Evolutionary conservation across 306 rosid species (phyloP).

Genomic region (Hippophae gyantsensis): DNA sequence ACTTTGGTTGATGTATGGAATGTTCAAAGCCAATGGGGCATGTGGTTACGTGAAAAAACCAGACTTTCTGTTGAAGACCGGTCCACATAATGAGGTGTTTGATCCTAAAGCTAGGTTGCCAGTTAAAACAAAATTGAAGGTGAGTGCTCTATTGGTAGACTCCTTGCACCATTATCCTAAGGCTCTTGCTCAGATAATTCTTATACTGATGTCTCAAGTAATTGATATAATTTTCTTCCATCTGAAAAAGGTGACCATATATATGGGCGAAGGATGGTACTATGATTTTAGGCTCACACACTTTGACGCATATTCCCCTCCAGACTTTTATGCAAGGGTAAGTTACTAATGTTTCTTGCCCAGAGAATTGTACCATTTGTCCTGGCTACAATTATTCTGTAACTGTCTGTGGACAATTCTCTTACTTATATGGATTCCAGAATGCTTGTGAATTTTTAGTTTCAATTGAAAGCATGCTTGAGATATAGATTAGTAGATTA

Average conservation of each 20-base stretch:
- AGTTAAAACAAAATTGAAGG: slow-evolving; percentile 71
- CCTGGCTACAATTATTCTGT: background rate
- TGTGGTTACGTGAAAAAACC: slow-evolving; percentile 97
- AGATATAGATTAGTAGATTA: too few relatives aligned
- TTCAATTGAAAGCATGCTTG: too few relatives aligned
- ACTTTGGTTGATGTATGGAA: slow-evolving; percentile 96
- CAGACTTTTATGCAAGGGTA: slow-evolving; percentile 94
- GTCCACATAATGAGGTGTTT: slow-evolving; percentile 50
- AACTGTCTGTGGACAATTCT: background rate
- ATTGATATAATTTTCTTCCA: slow-evolving; percentile 15
- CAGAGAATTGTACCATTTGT: slow-evolving; percentile 7
- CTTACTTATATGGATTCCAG: background rate
- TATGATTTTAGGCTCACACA: slow-evolving; percentile 70
- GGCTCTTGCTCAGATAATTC: slow-evolving; percentile 7
- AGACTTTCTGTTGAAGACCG: slow-evolving; percentile 46
- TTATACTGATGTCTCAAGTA: slow-evolving; percentile 15
- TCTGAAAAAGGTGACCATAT: slow-evolving; percentile 59
- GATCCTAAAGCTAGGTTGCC: slow-evolving; percentile 54
- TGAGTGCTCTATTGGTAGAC: slow-evolving; percentile 18
- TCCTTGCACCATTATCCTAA: slow-evolving; percentile 1
- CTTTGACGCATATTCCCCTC: slow-evolving; percentile 90
- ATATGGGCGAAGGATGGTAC: slow-evolving; percentile 98
- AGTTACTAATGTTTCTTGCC: slow-evolving; percentile 20
- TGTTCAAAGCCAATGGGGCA: slow-evolving; percentile 90
- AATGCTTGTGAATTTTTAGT: too few relatives aligned